Percentiles rank a stretch among this genome's conserved stretches.
Conservation (phyloP, 169 alveolate genomes). For the Perkinsus marinus region DNA sequence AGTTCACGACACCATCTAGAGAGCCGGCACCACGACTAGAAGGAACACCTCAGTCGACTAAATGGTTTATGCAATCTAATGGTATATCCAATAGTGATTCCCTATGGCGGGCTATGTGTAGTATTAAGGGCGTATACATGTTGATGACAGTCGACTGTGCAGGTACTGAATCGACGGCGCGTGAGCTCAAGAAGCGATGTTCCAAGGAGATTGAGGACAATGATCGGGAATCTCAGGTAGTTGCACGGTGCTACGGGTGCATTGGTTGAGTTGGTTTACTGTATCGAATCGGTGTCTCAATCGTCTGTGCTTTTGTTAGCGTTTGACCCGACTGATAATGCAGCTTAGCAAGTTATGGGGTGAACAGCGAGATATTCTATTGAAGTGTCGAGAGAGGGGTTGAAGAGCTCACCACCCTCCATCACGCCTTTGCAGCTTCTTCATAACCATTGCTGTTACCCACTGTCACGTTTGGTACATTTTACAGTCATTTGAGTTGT, state of each 20-base stretch:
- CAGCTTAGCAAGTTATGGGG: neutral
- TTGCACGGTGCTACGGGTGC: no score
- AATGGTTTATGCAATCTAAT: neutral
- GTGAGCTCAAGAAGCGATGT: neutral
- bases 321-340: neutral
- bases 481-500: no score
- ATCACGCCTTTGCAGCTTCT: neutral
- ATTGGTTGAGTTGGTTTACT: no score
- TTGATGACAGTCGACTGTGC: neutral
- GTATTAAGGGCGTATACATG: neutral
- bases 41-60: neutral
- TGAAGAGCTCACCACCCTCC: neutral
- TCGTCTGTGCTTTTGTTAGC: no score
- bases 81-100: neutral
- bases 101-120: neutral
- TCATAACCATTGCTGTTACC: neutral
- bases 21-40: neutral
- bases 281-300: no score
- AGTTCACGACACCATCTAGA: neutral
- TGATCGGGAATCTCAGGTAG: neutral
- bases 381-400: neutral
- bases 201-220: neutral
- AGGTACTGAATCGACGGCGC: neutral
- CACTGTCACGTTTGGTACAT: neutral
- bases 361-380: neutral